Base-by-base conservation (phyloP, 164 flowering plant species). In the Nymphaea thermarum region DNA sequence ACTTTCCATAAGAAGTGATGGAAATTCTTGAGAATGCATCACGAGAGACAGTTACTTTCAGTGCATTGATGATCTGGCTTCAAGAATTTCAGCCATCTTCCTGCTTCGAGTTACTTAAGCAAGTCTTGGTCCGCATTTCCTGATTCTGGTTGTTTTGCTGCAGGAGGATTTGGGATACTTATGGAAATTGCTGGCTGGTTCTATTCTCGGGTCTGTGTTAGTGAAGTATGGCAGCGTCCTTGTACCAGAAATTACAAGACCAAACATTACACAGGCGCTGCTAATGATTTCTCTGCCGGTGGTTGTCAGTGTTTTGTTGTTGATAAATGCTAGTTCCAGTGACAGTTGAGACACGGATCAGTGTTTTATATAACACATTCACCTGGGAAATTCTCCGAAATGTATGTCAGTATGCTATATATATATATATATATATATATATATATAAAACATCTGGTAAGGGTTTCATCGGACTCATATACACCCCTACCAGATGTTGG, bases 181-280 rank as follows among this genome's bases (percentile, higher is more conserved):
- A 44, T 69, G 61, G 71, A 69, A 69, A 53, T 42, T 69, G 44
- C 61, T 43, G 42, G 66, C 71, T 3, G 66, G 62, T 11, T 69
- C 71, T 36, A n/a, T 63, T 51, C 66, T 61, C 0, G 63, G 66
- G 45, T 60, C 51, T 44, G 71, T 65, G 3, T 36, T 63, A 43
- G 63, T 69, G 8, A 69, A 69, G 63, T 69, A 69, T 64, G 66
- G 71, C 18, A 69, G 71, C 42, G 41, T 53, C 45, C 17, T 69
- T 45, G 62, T 69, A 60, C 71, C 71, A 62, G 71, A 69, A 18
- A 47, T 69, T 36, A 69, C 71, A 25, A 69, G 61, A 53, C 71
- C 71, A 43, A 69, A 51, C 71, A 25, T 69, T 43, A 42, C 47
- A 15, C 66, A 25, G 42, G 71, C 71, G 36, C 16, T 69, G 60